Base-by-base conservation (phyloP, 768 basidiomycete genomes). In the Dioszegia crocea region DNA sequence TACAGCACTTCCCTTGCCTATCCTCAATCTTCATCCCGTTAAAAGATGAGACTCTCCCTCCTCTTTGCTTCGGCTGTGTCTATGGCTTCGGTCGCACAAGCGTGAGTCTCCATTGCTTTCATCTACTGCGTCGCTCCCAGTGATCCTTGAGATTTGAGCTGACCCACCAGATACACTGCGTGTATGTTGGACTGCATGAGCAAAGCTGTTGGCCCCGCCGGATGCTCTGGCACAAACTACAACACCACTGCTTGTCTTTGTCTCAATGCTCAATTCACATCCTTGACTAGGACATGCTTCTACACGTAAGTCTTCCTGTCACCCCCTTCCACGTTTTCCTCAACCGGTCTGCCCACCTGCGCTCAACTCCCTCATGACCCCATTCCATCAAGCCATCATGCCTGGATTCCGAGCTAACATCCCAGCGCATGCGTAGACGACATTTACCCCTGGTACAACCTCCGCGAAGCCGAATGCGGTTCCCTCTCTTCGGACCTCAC, bases 401-500 rank as follows among this genome's bases (percentile, higher is more conserved):
- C 50, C 17, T 12, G n/a, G 5, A 5, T 4, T 6, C 23, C 8
- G 6, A 10, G 40, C 40, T 43, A 17, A 43, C 21, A 39, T 10
- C 33, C 16, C 27, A 54, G 52, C n/a, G 52, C 52, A 4, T 54
- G 52, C 38, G 36, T 43, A 12, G n/a, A 54, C 14, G 52, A 54
- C 21, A 54, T 55, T 17, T 55, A 55, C 40, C 38, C 53, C 38
- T 54, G 53, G 40, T 55, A 55, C 53, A 43, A 43, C 40, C 27
- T 43, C 36, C 38, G 53, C 10, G 39, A 54, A 39, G 52, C 40
- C 17, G 38, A 43, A 27, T 55, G 53, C 41, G 39, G 53, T 43
- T 43, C 53, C 29, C 53, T 43, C 6, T 8, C 52, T 19, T 11
- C 31, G 5, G 52, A 55, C 19, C 53, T 55, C 41, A 41, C 4